Evolutionary conservation across 805 yeast genomes (phyloP), one percentile per base, ranked within the genome.

Genomic region (Zygotorulaspora florentina): DNA sequence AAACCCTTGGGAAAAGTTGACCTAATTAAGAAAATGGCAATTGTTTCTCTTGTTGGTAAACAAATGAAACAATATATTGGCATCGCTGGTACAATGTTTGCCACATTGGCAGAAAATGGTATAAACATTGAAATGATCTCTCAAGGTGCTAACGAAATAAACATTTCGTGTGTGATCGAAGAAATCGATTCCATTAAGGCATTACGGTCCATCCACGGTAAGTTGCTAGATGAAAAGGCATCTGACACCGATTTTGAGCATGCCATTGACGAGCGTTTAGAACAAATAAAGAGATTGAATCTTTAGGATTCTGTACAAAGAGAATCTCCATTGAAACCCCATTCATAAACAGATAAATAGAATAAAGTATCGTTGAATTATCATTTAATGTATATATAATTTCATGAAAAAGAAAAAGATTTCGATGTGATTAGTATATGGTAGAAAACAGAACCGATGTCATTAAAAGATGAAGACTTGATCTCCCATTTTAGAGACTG

Each of bases 81-180:
- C 62, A 90, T 88, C 63, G 99, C 99, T 0, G 96, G 97, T 39
- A 83, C 88, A 55, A 91, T 91, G 96, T 93, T 93, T 72, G 82
- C 89, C 57, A 87, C 95, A 1, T 73, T 93, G 55, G 97, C 98
- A 7, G 90, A 87, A 61, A 95, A 91, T 59, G 78, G 79, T 38
- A 85, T 93, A 62, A 93, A 93, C 69, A 88, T 93, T 57, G 99
- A 93, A 68, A 93, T 93, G 99, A 93, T 93, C 68, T 80, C 89
- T 47, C 99, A 93, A 75, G 99, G 99, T 58, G 96, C 98, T 15
- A 91, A 91, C 61, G 99, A 93, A 69, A 93, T 93, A 61, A 93
- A 93, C 66, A 93, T 93, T 43, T 86, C 96, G 28, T 95, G 97
- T 53, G 99, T 93, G 43, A 88, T 93, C 51, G 86, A 85, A 53